Evolutionary conservation across 2,329 filamentous ascomycete genomes (phyloP).

Genomic region (Amylocarpus encephaloides): DNA sequence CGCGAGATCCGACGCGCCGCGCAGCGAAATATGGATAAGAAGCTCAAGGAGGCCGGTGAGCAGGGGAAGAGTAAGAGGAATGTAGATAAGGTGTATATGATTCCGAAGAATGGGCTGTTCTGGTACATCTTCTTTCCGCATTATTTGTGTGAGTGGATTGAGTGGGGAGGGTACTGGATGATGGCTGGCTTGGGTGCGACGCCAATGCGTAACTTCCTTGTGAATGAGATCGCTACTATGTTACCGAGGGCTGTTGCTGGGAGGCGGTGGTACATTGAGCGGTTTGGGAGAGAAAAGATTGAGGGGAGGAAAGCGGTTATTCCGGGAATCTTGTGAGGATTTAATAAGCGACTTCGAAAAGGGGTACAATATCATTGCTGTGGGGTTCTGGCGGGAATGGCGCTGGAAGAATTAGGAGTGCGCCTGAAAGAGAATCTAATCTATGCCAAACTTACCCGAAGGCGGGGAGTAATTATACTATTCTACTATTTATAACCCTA

Average conservation of each 20-base stretch:
- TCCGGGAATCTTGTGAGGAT: constrained; percentile 37
- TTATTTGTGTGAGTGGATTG: constrained; percentile 94
- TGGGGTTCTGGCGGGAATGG: no score
- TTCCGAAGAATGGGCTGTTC: constrained; percentile 81
- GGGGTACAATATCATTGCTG: no score
- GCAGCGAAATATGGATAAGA: constrained; percentile 47
- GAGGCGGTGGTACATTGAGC: constrained; percentile 77
- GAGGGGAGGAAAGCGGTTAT: constrained; percentile 68
- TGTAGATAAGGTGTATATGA: constrained; percentile 77
- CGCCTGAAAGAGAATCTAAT: no score
- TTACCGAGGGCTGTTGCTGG: constrained; percentile 77
- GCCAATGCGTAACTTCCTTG: constrained; percentile 72
- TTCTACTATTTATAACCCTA: no score
- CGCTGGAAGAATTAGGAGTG: no score
- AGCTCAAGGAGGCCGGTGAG: constrained; percentile 33
- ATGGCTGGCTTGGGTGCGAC: constrained; percentile 59
- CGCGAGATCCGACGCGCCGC: constrained; percentile 77
- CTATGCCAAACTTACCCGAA: no score
- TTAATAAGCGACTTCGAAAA: not conserved
- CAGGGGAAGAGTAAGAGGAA: constrained; percentile 36
- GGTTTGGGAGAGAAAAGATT: constrained; percentile 80
- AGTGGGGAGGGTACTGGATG: constrained; percentile 88
- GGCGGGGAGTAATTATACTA: no score
- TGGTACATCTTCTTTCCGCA: constrained; percentile 80
- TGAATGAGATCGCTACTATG: constrained; percentile 90